Percentiles rank a stretch among this genome's conserved stretches.
phyloP scores from a whole-genome alignment of 2,329 filamentous ascomycete species.

The Calonectria honghensis region DNA sequence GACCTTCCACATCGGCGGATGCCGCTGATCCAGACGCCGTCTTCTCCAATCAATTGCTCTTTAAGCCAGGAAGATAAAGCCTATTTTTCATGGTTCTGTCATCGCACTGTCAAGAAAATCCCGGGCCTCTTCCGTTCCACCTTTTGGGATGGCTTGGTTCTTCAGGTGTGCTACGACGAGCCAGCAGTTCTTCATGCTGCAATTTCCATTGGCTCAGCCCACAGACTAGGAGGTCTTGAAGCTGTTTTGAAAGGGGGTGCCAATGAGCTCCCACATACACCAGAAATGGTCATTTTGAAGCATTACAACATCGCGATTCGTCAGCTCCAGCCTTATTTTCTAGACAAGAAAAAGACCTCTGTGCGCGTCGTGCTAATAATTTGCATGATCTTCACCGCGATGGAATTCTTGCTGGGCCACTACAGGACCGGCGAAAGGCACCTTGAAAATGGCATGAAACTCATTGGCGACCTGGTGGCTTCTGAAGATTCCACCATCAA shows the following conservation, averaged over 20 bases:
- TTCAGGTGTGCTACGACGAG: constrained; percentile 15
- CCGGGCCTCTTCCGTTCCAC: constrained; percentile 3
- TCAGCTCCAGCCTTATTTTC: constrained; percentile 13
- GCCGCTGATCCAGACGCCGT: background rate
- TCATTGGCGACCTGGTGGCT: background rate
- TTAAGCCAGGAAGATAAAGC: background rate
- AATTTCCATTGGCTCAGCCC: constrained; percentile 21
- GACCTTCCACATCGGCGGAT: background rate
- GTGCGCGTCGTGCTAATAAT: background rate
- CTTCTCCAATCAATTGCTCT: background rate
- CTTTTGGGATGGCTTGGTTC: constrained; percentile 26
- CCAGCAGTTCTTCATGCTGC: constrained; percentile 24
- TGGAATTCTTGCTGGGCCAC: constrained; percentile 14
- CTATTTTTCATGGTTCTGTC: constrained; percentile 7
- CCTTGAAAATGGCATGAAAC: constrained; percentile 24
- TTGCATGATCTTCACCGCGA: constrained; percentile 23
- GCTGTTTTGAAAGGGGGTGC: background rate
- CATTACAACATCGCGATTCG: constrained; percentile 30
- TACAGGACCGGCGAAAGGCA: constrained; percentile 24
- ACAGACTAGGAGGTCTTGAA: background rate
- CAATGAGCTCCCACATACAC: background rate
- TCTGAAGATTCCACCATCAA: constrained; percentile 1
- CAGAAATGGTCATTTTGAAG: background rate
- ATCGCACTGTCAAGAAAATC: constrained; percentile 21
- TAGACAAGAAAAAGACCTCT: background rate